Conservation (phyloP, 2,329 filamentous ascomycete genomes). For the Fusarium temperatum region DNA sequence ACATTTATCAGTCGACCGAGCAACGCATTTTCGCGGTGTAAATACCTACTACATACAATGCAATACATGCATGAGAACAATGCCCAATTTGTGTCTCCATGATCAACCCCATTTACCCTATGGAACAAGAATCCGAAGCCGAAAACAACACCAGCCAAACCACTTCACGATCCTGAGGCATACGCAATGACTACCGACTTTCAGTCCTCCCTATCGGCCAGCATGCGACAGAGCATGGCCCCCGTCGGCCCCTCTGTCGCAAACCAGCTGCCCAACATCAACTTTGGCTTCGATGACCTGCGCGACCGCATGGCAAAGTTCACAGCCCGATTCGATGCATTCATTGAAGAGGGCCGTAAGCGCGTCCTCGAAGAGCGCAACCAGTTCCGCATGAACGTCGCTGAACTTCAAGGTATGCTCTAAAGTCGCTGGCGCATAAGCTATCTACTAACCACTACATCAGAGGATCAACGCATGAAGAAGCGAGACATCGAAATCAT, state of each 20-base stretch:
- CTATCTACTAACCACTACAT: background rate
- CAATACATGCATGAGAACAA: constrained; percentile 1
- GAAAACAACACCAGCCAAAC: background rate
- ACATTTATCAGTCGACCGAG: constrained; percentile 43
- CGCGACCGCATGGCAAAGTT: constrained; percentile 96
- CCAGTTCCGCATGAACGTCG: constrained; percentile 88
- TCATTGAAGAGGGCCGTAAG: constrained; percentile 91
- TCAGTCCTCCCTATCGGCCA: constrained; percentile 74
- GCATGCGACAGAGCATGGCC: constrained; percentile 66
- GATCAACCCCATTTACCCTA: background rate
- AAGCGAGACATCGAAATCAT: constrained; percentile 87
- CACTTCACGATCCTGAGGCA: background rate
- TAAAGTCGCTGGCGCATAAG: background rate
- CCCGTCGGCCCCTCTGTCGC: constrained; percentile 73
- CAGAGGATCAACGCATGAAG: constrained; percentile 92
- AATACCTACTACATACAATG: constrained; percentile 16
- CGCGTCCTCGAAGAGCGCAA: constrained; percentile 92
- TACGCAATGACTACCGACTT: constrained; percentile 67
- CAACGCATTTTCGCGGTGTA: constrained; percentile 40
- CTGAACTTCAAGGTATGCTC: constrained; percentile 84
- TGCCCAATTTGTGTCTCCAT: constrained; percentile 1
- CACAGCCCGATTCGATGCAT: constrained; percentile 87
- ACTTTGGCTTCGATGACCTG: constrained; percentile 95
- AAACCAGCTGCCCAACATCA: constrained; percentile 84
- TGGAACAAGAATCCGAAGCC: background rate